These are phyloP conservation scores for Cucurbita pepo DNA, from an alignment of 306 rosid species.

Conservation along the genomic window DNA sequence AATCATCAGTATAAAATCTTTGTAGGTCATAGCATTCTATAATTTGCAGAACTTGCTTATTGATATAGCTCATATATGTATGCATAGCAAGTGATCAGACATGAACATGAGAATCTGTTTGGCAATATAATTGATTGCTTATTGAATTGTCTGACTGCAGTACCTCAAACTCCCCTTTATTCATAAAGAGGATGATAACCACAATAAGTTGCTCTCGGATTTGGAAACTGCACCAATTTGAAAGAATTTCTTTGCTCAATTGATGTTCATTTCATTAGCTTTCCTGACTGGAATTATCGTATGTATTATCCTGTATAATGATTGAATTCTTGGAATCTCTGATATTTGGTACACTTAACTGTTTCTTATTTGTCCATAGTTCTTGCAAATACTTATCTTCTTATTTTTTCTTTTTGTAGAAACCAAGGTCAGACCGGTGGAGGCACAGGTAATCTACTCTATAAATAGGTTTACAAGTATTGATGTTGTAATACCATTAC, in stretches of 20 bases:
- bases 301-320: neutral
- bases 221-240: neutral
- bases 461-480: neutral
- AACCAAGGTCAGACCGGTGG: constrained; percentile 20
- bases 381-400: neutral
- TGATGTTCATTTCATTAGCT: neutral
- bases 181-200: neutral
- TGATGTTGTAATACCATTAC: neutral
- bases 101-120: neutral
- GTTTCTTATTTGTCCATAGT: neutral
- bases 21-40: neutral
- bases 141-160: neutral
- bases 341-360: neutral
- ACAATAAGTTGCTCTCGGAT: neutral
- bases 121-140: neutral
- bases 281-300: neutral
- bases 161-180: neutral
- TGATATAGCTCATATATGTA: neutral
- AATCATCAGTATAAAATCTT: neutral
- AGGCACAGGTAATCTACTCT: constrained; percentile 22
- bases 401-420: constrained; percentile 8
- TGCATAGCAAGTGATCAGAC: neutral
- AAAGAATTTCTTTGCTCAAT: neutral
- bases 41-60: neutral
- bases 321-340: neutral